A percentile compares a stretch with the other conserved stretches of the same genome.
Conservation (phyloP, 129 eudicot genomes). For the Apium graveolens region DNA sequence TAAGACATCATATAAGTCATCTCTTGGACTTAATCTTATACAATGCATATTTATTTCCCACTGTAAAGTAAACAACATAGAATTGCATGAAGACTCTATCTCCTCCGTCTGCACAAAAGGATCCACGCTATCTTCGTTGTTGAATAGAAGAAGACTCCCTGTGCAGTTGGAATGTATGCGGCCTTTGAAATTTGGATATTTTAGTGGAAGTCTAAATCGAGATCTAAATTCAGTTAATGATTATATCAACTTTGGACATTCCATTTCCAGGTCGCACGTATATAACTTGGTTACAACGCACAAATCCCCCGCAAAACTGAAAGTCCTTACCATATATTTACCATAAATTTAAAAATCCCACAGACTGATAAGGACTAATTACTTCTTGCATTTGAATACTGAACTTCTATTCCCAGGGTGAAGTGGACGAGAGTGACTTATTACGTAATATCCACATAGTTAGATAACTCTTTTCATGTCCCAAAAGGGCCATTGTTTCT, state of each 20-base stretch:
- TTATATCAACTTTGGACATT: too few relatives aligned
- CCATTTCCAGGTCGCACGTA: neutral
- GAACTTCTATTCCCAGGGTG: neutral
- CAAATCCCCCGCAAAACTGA: too few relatives aligned
- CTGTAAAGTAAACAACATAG: neutral
- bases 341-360: too few relatives aligned
- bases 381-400: too few relatives aligned
- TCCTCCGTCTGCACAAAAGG: slow-evolving; percentile 1
- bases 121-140: neutral
- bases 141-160: neutral
- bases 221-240: neutral
- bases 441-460: neutral
- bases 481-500: neutral
- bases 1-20: too few relatives aligned
- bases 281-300: too few relatives aligned
- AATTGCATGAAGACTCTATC: neutral
- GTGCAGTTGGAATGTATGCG: neutral
- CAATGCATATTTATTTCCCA: too few relatives aligned
- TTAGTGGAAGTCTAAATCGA: neutral
- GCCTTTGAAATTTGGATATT: neutral
- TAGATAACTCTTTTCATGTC: neutral
- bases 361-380: too few relatives aligned
- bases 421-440: too few relatives aligned
- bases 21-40: too few relatives aligned
- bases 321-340: too few relatives aligned